Percentiles rank a stretch among this genome's conserved stretches.
Conservation (phyloP, 1,139 yeast genomes). For the Saccharomyces hybrid region DNA sequence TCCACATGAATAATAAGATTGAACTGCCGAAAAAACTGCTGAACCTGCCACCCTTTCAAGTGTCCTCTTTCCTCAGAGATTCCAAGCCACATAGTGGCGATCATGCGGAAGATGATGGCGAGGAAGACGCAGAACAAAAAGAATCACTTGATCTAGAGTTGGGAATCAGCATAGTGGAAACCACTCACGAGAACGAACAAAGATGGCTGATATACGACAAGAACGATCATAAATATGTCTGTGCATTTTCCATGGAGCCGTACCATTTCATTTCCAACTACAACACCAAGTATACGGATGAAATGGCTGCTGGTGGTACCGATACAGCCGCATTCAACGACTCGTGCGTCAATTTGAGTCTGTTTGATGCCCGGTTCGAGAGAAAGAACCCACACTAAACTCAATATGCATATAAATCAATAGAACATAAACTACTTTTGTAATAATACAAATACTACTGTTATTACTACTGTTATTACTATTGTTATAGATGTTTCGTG, state of each 20-base stretch:
- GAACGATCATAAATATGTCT: constrained; percentile 12
- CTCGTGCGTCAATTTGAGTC: constrained; percentile 44
- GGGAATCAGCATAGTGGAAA: constrained; percentile 10
- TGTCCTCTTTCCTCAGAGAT: constrained; percentile 26
- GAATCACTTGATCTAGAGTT: constrained; percentile 1
- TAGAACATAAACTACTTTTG: neutral
- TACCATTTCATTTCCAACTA: constrained; percentile 25
- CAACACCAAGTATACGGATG: constrained; percentile 6
- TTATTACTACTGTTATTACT: too few relatives aligned
- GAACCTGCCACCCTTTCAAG: constrained; percentile 29
- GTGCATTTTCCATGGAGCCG: constrained; percentile 20
- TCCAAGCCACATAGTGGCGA: neutral
- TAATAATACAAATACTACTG: neutral
- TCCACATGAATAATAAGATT: constrained; percentile 6
- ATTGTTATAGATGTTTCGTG: neutral
- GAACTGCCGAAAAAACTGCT: constrained; percentile 19
- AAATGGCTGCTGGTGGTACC: neutral
- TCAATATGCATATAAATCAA: neutral
- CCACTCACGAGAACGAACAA: constrained; percentile 1
- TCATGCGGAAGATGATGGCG: constrained; percentile 4
- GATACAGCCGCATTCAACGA: constrained; percentile 20
- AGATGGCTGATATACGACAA: constrained; percentile 24
- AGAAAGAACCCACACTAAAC: constrained; percentile 48
- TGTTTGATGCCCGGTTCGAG: constrained; percentile 68
- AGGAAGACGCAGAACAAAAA: constrained; percentile 1